Base-by-base conservation (phyloP, 305 asterid genomes). In the Coffea humblotiana region DNA sequence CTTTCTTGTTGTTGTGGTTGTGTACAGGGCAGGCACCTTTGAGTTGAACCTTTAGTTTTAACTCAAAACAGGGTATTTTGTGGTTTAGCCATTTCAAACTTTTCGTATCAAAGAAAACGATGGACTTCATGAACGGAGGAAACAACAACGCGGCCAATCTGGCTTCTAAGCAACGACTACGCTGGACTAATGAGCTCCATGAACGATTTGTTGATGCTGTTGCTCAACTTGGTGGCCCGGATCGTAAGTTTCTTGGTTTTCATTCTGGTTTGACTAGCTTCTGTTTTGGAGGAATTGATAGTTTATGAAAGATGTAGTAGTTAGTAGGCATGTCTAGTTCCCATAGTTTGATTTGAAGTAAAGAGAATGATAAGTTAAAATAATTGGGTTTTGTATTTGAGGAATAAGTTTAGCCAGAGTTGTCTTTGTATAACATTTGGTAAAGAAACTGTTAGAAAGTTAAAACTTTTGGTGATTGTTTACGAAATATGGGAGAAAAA, bases 151-250 rank as follows among this genome's bases (percentile, higher is more conserved):
- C 79, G 27, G 79, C 84, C 40, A 81, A 71, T 81, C 66, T 81
- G 78, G 80, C 81, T n/a, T 81, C 84, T 49, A 81, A 77, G 74
- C 84, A 81, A 27, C 72, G 84, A 74, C 84, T 81, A 64, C 84
- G 84, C 19, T 81, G 83, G 86, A 83, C 83, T 63, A 68, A 80
- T n/a, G 86, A 83, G 67, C 86, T 83, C 19, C 86, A 83, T 56
- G 86, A 79, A 52, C 80, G 81, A 52, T 83, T 83, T 71, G 78
- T 83, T 71, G 86, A 83, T 76, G 86, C 86, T 71, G 86, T 83
- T 23, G 80, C 83, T 37, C 83, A 83, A 40, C 86, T 83, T 52
- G 86, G 86, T 71, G 86, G 86, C 65, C 86, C 86, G 21, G 86
- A 79, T 66, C 75, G 86, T 83, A 71, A 83, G 81, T 81, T 32